These are phyloP conservation scores for Penicilliopsis zonata DNA, from an alignment of 495 filamentous ascomycete species.

Conservation along the genomic window DNA sequence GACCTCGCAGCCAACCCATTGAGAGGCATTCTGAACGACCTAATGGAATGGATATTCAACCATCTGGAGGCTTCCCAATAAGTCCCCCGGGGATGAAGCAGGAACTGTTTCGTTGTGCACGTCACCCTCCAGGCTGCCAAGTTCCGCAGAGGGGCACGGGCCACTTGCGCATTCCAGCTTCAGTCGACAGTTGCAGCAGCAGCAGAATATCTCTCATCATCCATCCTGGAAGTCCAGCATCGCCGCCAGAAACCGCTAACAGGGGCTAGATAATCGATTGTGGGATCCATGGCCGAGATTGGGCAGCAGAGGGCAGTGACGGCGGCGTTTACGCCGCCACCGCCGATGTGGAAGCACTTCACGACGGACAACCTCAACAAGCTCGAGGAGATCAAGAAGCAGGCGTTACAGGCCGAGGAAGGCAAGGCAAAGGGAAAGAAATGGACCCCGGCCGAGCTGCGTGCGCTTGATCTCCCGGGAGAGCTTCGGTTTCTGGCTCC, in stretches of 20 bases:
- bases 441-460: slow-evolving; percentile 33
- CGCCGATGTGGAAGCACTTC: slow-evolving; percentile 84
- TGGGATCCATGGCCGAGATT: slow-evolving; percentile 40
- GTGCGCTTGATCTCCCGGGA: slow-evolving; percentile 49
- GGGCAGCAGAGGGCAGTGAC: slow-evolving; percentile 35
- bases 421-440: slow-evolving; percentile 20
- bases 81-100: too few relatives aligned
- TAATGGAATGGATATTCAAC: too few relatives aligned
- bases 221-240: too few relatives aligned
- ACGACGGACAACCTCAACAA: slow-evolving; percentile 62
- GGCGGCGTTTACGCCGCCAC: slow-evolving; percentile 70
- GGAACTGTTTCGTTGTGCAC: too few relatives aligned
- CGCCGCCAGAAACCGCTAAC: neutral
- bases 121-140: too few relatives aligned
- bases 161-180: too few relatives aligned
- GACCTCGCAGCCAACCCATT: slow-evolving; percentile 17
- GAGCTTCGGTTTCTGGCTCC: slow-evolving; percentile 74
- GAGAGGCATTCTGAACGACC: slow-evolving; percentile 25
- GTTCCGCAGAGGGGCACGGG: too few relatives aligned
- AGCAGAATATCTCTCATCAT: too few relatives aligned
- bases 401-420: slow-evolving; percentile 27
- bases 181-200: too few relatives aligned
- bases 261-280: neutral
- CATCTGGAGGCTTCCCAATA: too few relatives aligned
- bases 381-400: slow-evolving; percentile 42